Conservation (phyloP, 805 yeast genomes). For the Lipomyces yamadae region DNA sequence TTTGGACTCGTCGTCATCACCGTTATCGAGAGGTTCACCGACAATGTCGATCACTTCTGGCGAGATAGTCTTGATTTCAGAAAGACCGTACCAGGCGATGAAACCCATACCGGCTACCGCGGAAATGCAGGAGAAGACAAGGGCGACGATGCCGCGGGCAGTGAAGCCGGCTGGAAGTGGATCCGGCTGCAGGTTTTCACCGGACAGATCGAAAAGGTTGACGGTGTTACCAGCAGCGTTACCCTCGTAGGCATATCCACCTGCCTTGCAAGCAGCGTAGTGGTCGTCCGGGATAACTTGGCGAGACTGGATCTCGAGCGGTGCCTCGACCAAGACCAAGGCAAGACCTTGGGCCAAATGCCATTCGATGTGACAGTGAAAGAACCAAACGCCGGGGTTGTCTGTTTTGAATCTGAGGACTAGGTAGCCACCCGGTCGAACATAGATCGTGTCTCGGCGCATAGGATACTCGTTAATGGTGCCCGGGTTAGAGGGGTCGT, state of each 20-base stretch:
- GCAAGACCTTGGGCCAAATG: conserved; percentile 95
- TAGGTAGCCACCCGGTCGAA: conserved; percentile 82
- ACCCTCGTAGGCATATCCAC: conserved; percentile 62
- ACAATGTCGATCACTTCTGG: conserved; percentile 60
- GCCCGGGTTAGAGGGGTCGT: conserved; percentile 56
- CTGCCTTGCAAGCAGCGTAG: conserved; percentile 59
- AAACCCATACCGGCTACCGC: conserved; percentile 81
- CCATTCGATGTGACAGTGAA: conserved; percentile 99
- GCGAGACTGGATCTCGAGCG: conserved; percentile 57
- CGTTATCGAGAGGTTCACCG: conserved; percentile 55
- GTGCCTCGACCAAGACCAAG: conserved; percentile 80
- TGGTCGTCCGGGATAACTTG: conserved; percentile 69
- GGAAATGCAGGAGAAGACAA: conserved; percentile 85
- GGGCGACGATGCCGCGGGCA: conserved; percentile 90
- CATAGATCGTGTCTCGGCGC: conserved; percentile 80
- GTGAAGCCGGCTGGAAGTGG: conserved; percentile 87
- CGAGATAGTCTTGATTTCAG: conserved; percentile 76
- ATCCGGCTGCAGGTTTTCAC: conserved; percentile 69
- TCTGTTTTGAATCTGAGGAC: conserved; percentile 86
- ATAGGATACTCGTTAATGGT: conserved; percentile 75
- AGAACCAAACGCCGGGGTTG: conserved; percentile 98
- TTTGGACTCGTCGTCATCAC: conserved; percentile 55
- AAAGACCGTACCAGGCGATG: conserved; percentile 82
- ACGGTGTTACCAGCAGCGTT: conserved; percentile 87
- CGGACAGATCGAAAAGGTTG: conserved; percentile 66